Evolutionary conservation across 2,329 filamentous ascomycete genomes (phyloP).

Genomic region (Claviceps capensis): DNA sequence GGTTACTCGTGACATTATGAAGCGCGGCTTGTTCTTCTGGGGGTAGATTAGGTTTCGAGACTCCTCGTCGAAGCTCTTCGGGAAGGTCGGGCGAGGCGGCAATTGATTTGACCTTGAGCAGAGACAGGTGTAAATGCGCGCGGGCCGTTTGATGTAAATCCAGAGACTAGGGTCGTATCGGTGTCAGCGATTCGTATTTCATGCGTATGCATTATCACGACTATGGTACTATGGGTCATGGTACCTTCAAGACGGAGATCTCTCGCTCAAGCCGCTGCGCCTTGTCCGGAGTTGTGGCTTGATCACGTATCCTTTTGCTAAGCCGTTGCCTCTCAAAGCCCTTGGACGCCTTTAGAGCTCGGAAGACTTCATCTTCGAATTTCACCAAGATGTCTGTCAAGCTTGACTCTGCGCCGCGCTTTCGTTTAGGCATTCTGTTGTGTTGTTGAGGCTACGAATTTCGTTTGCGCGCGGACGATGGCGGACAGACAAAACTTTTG

Average conservation of each 20-base stretch:
- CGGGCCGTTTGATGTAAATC: slow-evolving; percentile 44
- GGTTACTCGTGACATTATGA: slow-evolving; percentile 45
- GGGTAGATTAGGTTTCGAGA: slow-evolving; percentile 36
- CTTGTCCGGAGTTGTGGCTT: slow-evolving; percentile 32
- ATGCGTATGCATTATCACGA: too few species aligned
- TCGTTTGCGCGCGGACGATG: background rate
- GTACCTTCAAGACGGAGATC: slow-evolving; percentile 39
- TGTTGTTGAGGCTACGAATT: background rate
- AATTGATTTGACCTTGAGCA: slow-evolving; percentile 39
- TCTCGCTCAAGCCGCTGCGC: slow-evolving; percentile 49
- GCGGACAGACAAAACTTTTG: background rate
- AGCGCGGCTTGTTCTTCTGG: slow-evolving; percentile 37
- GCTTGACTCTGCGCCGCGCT: slow-evolving; percentile 31
- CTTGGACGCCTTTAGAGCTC: slow-evolving; percentile 58
- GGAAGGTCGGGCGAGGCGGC: slow-evolving; percentile 38
- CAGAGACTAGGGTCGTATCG: slow-evolving; percentile 27
- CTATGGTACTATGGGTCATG: background rate
- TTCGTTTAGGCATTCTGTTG: slow-evolving; percentile 41
- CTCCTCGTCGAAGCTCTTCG: slow-evolving; percentile 29
- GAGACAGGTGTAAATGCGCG: slow-evolving; percentile 39
- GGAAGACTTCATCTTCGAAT: slow-evolving; percentile 45
- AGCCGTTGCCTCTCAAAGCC: slow-evolving; percentile 69
- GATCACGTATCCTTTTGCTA: slow-evolving; percentile 41
- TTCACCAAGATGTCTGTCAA: slow-evolving; percentile 39
- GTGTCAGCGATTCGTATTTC: background rate